Evolutionary conservation across 805 yeast species (phyloP), one percentile per base, ranked within the genome.

Genomic region (Myxozyma melibiosi): DNA sequence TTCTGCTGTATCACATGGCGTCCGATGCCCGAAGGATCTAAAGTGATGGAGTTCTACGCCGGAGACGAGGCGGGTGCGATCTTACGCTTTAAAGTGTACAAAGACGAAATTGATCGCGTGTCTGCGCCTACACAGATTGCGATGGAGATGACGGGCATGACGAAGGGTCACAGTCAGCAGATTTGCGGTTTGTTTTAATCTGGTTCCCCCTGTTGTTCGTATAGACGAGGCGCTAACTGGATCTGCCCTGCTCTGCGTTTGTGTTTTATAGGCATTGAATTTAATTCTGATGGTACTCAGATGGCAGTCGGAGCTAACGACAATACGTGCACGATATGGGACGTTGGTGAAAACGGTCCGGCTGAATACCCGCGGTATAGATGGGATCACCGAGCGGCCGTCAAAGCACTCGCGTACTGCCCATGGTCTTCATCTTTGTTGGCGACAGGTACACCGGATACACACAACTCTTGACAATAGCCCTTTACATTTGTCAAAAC

Each of bases 231-330:
- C n/a, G n/a, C n/a, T n/a, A n/a, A n/a, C n/a, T n/a, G n/a, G n/a
- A n/a, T n/a, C n/a, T n/a, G n/a, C n/a, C n/a, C n/a, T n/a, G n/a
- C n/a, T n/a, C n/a, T n/a, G n/a, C n/a, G 14, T 33, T 38, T 14
- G 39, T 33, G 1, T 22, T 14, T 5, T 11, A 6, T 48, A 80
- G 86, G 85, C 1, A 78, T 89, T 16, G 83, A 88, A 3, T 69
- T 89, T 14, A 83, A 81, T 60, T 71, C 73, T 4, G 80, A 80
- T 51, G 72, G 74, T 24, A 73, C 76, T 1, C 84, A 85, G 53
- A 66, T 88, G 34, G 90, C 96, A 0, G 79, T 88, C 7, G 97
- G 97, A 0, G 88, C 90, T 1, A 90, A 90, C 68, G 96, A 90
- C 67, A 89, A 90, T 66, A 74, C 82, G 16, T 88, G 92, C 57